Conservation (phyloP, 768 basidiomycete species). For the Tricholomella constricta region DNA sequence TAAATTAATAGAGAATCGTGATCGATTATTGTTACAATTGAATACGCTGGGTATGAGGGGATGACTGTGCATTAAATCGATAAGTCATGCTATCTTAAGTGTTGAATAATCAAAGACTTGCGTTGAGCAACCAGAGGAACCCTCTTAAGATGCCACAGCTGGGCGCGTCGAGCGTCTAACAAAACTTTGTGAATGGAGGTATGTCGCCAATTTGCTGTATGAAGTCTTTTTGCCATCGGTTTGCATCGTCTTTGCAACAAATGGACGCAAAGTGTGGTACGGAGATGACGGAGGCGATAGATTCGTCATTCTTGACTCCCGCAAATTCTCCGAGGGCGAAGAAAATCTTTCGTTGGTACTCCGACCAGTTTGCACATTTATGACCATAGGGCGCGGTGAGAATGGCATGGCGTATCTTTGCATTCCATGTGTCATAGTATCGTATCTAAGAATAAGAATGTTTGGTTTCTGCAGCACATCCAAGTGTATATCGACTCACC, state of each 20-base stretch:
- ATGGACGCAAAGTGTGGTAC: constrained; percentile 19
- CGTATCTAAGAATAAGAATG: constrained; percentile 5
- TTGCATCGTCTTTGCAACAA: constrained; percentile 18
- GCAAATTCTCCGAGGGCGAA: constrained; percentile 9
- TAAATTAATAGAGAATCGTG: too few relatives aligned
- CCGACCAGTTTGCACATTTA: constrained; percentile 16
- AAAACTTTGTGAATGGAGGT: constrained; percentile 16
- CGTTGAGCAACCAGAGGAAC: too few relatives aligned
- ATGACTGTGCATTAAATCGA: too few relatives aligned
- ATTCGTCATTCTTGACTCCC: constrained; percentile 15
- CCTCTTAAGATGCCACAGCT: too few relatives aligned
- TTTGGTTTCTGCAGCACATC: background rate
- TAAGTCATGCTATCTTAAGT: too few relatives aligned
- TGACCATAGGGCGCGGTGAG: constrained; percentile 11
- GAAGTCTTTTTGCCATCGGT: constrained; percentile 14
- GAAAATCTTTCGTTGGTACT: constrained; percentile 18
- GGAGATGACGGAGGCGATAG: constrained; percentile 9
- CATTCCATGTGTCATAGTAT: constrained; percentile 15
- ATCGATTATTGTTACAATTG: too few relatives aligned
- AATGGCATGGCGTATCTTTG: constrained; percentile 13
- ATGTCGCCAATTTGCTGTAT: constrained; percentile 6
- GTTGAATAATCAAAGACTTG: too few relatives aligned
- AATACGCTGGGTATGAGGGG: too few relatives aligned
- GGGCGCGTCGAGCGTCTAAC: too few relatives aligned
- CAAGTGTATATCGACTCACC: background rate